Evolutionary conservation across 163 green algal genomes (phyloP).

Genomic region (Scenedesmus sp.): DNA sequence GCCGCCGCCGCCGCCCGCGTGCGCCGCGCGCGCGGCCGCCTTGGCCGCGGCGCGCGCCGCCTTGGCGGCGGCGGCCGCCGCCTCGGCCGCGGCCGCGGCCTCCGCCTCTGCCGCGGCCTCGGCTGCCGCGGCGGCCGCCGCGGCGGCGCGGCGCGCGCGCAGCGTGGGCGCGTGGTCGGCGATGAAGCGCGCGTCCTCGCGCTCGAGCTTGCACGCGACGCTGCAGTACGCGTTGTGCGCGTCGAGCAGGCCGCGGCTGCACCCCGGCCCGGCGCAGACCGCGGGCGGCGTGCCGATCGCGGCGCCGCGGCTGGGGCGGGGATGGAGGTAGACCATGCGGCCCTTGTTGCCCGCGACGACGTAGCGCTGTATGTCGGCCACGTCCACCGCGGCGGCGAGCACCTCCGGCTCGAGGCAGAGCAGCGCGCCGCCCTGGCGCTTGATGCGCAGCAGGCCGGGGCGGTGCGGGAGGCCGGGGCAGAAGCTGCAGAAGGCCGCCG

Average conservation of each 20-base stretch:
- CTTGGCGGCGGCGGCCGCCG: no score
- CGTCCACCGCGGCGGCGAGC: neutral
- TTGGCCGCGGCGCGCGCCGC: neutral
- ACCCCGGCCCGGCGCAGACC: neutral
- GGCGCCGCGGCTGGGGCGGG: neutral
- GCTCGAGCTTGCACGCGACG: conserved; percentile 3
- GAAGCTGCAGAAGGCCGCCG: neutral
- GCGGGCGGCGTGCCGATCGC: neutral
- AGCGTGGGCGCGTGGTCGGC: neutral
- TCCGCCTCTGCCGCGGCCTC: neutral
- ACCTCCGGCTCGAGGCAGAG: conserved; percentile 15
- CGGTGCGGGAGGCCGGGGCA: neutral
- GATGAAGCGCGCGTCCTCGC: neutral
- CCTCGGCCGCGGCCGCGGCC: neutral
- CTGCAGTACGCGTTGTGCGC: conserved; percentile 6
- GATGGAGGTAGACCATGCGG: conserved; percentile 9
- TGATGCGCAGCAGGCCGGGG: conserved; percentile 1
- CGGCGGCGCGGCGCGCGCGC: neutral
- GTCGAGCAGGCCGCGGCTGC: conserved; percentile 6
- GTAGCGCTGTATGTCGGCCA: conserved; percentile 11
- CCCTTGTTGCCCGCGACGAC: conserved; percentile 14
- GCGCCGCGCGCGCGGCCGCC: neutral
- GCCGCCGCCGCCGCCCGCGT: neutral
- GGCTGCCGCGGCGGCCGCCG: conserved; percentile 6
- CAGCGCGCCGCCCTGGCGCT: conserved; percentile 11